Conservation (phyloP, 495 filamentous ascomycete genomes). For the Tuber indicum region DNA sequence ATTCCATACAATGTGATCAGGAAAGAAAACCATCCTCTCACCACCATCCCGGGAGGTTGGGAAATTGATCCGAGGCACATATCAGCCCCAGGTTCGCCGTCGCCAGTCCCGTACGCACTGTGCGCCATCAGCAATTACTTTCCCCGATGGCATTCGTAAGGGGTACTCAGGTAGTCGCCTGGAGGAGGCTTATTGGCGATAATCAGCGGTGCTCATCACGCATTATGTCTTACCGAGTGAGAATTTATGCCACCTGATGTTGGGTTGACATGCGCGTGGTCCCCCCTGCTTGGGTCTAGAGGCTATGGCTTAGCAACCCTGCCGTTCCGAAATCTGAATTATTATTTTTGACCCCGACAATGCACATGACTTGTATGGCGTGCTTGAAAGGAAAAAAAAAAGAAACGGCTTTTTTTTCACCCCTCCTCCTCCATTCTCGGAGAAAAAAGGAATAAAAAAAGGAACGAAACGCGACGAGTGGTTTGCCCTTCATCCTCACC, state of each 20-base stretch:
- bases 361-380: neutral
- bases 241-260: constrained; percentile 4
- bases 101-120: neutral
- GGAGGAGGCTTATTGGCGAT: neutral
- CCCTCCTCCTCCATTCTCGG: neutral
- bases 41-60: neutral
- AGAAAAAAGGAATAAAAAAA: neutral
- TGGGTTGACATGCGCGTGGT: neutral
- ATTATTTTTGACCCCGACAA: neutral
- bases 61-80: neutral
- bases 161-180: neutral
- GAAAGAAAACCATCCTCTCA: neutral
- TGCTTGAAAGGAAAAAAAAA: neutral
- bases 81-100: neutral
- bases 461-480: neutral
- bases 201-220: neutral
- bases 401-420: neutral
- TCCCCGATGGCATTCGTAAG: neutral
- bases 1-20: neutral
- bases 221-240: neutral
- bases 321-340: neutral
- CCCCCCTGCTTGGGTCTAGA: neutral
- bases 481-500: neutral
- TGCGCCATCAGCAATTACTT: neutral
- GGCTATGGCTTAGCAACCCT: neutral